Conservation (phyloP, 2,329 filamentous ascomycete genomes). For the Diaporthe sp. region DNA sequence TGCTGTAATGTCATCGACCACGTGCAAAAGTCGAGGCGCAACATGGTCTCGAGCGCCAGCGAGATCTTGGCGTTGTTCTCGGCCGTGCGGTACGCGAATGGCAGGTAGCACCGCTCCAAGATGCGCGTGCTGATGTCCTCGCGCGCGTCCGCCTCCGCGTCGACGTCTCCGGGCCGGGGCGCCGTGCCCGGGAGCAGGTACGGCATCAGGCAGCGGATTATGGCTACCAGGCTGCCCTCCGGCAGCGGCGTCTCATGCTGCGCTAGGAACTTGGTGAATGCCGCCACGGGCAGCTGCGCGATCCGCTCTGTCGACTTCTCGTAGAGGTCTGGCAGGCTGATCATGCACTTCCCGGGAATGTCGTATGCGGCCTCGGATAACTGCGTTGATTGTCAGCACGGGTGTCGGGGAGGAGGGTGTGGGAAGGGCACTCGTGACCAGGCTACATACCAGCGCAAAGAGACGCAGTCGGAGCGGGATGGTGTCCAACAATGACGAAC, state of each 20-base stretch:
- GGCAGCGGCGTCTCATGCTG: conserved; percentile 50
- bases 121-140: conserved; percentile 56
- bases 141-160: conserved; percentile 47
- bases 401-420: background rate
- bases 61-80: conserved; percentile 81
- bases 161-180: conserved; percentile 53
- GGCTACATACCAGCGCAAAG: conserved; percentile 61
- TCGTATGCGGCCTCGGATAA: conserved; percentile 59
- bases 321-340: conserved; percentile 64
- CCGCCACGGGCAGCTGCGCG: conserved; percentile 65
- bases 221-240: conserved; percentile 52
- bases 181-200: conserved; percentile 55
- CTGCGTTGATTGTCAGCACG: conserved; percentile 40
- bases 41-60: conserved; percentile 72
- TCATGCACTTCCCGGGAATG: conserved; percentile 51
- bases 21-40: conserved; percentile 62
- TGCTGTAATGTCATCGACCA: conserved; percentile 50
- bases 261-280: conserved; percentile 67
- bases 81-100: conserved; percentile 70
- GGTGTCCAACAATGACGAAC: conserved; percentile 60
- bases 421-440: too few species aligned
- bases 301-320: conserved; percentile 67
- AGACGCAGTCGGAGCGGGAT: conserved; percentile 71
- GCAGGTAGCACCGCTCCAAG: conserved; percentile 70
- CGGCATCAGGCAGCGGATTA: conserved; percentile 57